These are phyloP conservation scores for Fraxinus quadrangulata DNA, from an alignment of 257 asterid species.

Conservation along the genomic window DNA sequence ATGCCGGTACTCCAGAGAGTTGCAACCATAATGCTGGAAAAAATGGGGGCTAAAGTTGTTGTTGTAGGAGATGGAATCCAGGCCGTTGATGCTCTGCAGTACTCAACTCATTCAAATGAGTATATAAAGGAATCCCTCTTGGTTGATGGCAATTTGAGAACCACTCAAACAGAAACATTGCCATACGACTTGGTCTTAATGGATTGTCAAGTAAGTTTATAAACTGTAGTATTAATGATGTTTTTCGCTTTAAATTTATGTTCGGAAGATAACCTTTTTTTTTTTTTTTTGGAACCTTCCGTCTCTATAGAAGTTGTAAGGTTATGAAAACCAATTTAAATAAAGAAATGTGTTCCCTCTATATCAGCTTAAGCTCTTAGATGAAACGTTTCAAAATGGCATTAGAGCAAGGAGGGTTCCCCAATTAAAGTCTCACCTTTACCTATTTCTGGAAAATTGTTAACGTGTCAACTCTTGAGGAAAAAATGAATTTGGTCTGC, in stretches of 20 bases:
- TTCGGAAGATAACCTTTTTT: no score
- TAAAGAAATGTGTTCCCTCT: background rate
- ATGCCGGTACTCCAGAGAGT: conserved; percentile 87
- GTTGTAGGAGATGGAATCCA: conserved; percentile 87
- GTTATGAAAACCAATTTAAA: background rate
- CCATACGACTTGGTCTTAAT: conserved; percentile 79
- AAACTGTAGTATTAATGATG: background rate
- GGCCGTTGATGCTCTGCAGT: conserved; percentile 65
- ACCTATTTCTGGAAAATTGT: background rate
- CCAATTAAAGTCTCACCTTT: background rate
- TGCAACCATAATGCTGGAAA: conserved; percentile 90
- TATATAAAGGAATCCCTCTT: conserved; percentile 19
- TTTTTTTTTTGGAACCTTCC: background rate
- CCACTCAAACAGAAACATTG: conserved; percentile 23
- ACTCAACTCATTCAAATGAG: conserved; percentile 28
- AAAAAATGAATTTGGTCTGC: background rate
- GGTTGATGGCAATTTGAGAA: conserved; percentile 28
- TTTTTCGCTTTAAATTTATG: background rate
- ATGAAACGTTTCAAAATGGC: background rate
- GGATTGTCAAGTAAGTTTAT: conserved; percentile 87
- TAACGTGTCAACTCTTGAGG: background rate
- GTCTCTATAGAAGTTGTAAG: background rate
- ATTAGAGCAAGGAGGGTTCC: background rate
- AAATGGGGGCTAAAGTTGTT: conserved; percentile 79
- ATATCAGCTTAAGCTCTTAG: background rate